Evolutionary conservation across 2,329 filamentous ascomycete species (phyloP).

Genomic region (Apiospora aurea): DNA sequence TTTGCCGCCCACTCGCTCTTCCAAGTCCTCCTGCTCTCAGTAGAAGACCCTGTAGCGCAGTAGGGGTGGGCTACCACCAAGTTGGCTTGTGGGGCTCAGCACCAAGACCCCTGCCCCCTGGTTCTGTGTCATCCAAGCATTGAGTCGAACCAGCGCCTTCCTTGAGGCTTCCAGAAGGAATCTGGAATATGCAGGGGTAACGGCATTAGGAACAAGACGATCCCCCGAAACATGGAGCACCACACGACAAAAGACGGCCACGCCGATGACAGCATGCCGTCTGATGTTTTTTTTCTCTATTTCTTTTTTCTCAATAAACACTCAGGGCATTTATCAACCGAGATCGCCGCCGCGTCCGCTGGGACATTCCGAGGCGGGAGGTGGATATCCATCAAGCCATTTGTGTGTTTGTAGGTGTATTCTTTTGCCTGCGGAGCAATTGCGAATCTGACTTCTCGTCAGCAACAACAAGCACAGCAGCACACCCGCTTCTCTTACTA

Average conservation of each 20-base stretch:
- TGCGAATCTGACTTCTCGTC: background rate
- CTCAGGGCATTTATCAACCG: background rate
- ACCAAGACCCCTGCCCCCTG: background rate
- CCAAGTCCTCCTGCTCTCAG: background rate
- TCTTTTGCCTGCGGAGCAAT: background rate
- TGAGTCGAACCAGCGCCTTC: conserved; percentile 8
- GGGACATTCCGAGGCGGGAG: background rate
- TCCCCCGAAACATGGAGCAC: background rate
- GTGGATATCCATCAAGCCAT: background rate
- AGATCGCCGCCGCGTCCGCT: background rate
- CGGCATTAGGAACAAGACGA: background rate
- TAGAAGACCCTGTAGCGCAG: background rate
- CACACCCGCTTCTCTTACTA: background rate
- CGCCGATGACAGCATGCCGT: conserved; percentile 3
- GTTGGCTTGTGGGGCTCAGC: background rate
- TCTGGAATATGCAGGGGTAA: conserved; percentile 1
- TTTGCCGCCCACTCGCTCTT: background rate
- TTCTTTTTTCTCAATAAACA: background rate
- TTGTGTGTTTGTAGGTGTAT: background rate
- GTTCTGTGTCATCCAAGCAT: conserved; percentile 16
- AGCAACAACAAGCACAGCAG: background rate
- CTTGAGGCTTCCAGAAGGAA: conserved; percentile 11
- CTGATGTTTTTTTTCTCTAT: background rate
- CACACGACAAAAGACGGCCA: conserved; percentile 1
- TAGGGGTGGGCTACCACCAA: no score